Evolutionary conservation across 2,329 filamentous ascomycete genomes (phyloP).

Genomic region (Macroventuria anomochaeta): DNA sequence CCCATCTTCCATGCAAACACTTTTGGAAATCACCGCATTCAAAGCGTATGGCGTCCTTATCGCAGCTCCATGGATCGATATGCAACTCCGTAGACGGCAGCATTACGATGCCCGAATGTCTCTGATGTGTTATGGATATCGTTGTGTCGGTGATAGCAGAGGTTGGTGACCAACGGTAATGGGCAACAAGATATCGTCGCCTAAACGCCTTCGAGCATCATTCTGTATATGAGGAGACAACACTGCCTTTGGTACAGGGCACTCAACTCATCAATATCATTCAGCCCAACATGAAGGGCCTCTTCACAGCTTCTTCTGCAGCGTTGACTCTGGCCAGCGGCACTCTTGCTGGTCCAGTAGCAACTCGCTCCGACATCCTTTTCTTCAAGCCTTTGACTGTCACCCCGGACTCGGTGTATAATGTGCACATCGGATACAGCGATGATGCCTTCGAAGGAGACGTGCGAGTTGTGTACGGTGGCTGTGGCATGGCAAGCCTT

Average conservation of each 20-base stretch:
- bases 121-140: conserved; percentile 1
- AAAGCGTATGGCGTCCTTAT: conserved; percentile 24
- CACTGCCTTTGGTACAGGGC: neutral
- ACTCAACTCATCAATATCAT: conserved; percentile 6
- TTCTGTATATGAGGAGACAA: conserved; percentile 24
- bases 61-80: conserved; percentile 15
- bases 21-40: conserved; percentile 1
- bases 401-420: conserved; percentile 55
- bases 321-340: conserved; percentile 35
- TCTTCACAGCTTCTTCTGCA: conserved; percentile 35
- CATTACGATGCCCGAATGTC: conserved; percentile 11
- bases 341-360: conserved; percentile 27
- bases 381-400: conserved; percentile 46
- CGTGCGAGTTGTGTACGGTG: conserved; percentile 54
- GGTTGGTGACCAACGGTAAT: conserved; percentile 27
- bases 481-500: conserved; percentile 48
- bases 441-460: conserved; percentile 52
- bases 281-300: conserved; percentile 33
- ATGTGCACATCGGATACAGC: conserved; percentile 56
- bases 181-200: neutral
- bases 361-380: conserved; percentile 31
- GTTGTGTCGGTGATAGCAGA: conserved; percentile 19
- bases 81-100: conserved; percentile 4
- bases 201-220: neutral
- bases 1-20: conserved; percentile 11